These are phyloP conservation scores for Pichia pseudocactophila DNA, from an alignment of 805 yeast genomes.

Conservation along the genomic window DNA sequence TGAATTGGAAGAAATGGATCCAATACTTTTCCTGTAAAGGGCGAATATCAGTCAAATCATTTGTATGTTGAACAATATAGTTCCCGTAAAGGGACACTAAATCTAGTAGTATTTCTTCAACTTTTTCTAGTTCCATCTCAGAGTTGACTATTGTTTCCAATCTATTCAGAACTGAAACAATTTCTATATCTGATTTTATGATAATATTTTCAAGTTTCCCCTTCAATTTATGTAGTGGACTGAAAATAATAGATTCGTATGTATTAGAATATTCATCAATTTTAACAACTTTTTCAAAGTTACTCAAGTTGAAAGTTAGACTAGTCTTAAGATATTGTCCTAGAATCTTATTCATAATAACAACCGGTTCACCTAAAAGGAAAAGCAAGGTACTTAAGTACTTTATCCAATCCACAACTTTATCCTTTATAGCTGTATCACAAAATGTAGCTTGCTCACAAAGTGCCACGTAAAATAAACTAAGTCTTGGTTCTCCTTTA, in stretches of 20 bases:
- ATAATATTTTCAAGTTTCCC: conserved; percentile 23
- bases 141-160: conserved; percentile 26
- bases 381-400: conserved; percentile 38
- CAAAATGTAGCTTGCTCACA: conserved; percentile 65
- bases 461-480: conserved; percentile 50
- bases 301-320: conserved; percentile 3
- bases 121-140: conserved; percentile 11
- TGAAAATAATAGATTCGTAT: conserved; percentile 28
- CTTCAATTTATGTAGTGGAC: conserved; percentile 24
- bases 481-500: conserved; percentile 17
- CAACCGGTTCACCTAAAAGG: conserved; percentile 51
- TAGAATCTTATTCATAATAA: conserved; percentile 13
- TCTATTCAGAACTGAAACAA: conserved; percentile 36
- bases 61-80: conserved; percentile 23
- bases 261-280: conserved; percentile 17
- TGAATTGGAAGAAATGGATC: conserved; percentile 12
- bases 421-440: conserved; percentile 20
- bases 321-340: conserved; percentile 13
- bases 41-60: conserved; percentile 6
- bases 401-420: conserved; percentile 38
- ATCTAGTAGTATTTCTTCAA: conserved; percentile 26
- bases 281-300: conserved; percentile 10
- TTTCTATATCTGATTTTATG: conserved; percentile 40
- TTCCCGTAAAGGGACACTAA: conserved; percentile 40
- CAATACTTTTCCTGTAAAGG: conserved; percentile 21